Evolutionary conservation across 2,329 filamentous ascomycete genomes (phyloP).

Genomic region (Blastomyces parvus): DNA sequence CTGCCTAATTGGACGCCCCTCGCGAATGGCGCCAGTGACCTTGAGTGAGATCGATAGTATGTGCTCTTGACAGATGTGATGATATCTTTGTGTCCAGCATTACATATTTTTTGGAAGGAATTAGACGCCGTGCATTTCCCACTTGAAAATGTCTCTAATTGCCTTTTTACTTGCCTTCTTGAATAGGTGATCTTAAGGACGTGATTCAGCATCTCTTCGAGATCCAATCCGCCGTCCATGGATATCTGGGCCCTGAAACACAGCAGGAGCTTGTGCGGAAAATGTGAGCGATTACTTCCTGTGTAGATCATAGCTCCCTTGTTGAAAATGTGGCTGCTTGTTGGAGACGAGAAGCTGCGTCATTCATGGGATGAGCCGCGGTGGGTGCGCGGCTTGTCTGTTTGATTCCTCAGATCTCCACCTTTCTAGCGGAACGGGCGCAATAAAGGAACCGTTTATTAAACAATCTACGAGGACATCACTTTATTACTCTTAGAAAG

Average conservation of each 20-base stretch:
- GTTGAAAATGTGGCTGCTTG: background rate
- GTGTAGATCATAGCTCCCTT: background rate
- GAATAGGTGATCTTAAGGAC: conserved; percentile 46
- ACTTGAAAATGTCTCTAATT: conserved; percentile 16
- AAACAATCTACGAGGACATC: background rate
- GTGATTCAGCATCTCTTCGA: conserved; percentile 55
- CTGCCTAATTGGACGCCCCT: background rate
- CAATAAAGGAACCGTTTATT: background rate
- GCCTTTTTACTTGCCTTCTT: background rate
- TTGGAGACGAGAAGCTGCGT: background rate
- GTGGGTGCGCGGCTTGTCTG: background rate
- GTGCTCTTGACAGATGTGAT: conserved; percentile 9
- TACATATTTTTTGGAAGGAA: conserved; percentile 3
- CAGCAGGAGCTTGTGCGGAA: conserved; percentile 50
- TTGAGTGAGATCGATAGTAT: conserved; percentile 29
- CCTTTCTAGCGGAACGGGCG: background rate
- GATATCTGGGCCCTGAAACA: conserved; percentile 49
- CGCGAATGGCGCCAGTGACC: conserved; percentile 28
- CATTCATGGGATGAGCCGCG: background rate
- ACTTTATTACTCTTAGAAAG: background rate
- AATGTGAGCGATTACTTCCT: conserved; percentile 35
- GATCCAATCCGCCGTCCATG: conserved; percentile 49
- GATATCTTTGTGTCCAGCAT: conserved; percentile 4
- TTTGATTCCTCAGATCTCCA: background rate
- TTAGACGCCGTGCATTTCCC: background rate